Conservation (phyloP, 805 yeast genomes). For the Metschnikowia colocasiae region DNA sequence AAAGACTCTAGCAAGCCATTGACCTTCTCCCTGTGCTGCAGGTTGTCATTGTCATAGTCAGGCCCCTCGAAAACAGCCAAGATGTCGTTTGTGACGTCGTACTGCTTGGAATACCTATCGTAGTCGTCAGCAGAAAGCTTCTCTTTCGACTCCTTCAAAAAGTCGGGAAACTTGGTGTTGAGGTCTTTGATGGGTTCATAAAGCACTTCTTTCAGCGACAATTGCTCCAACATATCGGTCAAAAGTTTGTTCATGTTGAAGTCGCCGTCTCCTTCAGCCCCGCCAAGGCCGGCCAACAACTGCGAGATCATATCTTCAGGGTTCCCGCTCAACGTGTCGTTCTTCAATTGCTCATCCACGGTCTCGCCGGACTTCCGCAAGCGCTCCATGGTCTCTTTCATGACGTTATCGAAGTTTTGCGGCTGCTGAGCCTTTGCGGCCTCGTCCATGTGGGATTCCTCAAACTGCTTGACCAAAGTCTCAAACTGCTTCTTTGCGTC, state of each 20-base stretch:
- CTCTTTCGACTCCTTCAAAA: constrained; percentile 55
- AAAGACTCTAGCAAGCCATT: constrained; percentile 59
- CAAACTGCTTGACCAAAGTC: constrained; percentile 42
- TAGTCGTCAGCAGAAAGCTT: constrained; percentile 45
- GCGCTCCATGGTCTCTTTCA: constrained; percentile 75
- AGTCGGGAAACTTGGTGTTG: constrained; percentile 65
- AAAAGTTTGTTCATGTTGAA: constrained; percentile 63
- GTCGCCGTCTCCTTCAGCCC: constrained; percentile 36
- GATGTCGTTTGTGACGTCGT: constrained; percentile 55
- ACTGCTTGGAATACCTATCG: constrained; percentile 58
- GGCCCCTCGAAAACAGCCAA: constrained; percentile 64
- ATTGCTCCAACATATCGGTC: constrained; percentile 71
- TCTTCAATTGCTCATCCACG: constrained; percentile 57
- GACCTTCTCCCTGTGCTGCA: constrained; percentile 46
- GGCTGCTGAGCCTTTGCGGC: constrained; percentile 29
- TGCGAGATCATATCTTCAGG: constrained; percentile 59
- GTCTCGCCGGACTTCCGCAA: constrained; percentile 71
- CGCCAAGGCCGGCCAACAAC: constrained; percentile 48
- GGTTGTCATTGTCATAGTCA: constrained; percentile 52
- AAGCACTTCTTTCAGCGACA: constrained; percentile 79
- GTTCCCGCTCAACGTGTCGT: constrained; percentile 39
- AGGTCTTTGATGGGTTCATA: constrained; percentile 87
- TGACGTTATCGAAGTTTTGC: constrained; percentile 63
- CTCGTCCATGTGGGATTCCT: constrained; percentile 31
- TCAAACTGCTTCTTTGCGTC: constrained; percentile 51